Percentiles rank a stretch among this genome's conserved stretches.
Evolutionary conservation across 331 rosid genomes (phyloP).

Genomic region (Phaseolus coccineus): DNA sequence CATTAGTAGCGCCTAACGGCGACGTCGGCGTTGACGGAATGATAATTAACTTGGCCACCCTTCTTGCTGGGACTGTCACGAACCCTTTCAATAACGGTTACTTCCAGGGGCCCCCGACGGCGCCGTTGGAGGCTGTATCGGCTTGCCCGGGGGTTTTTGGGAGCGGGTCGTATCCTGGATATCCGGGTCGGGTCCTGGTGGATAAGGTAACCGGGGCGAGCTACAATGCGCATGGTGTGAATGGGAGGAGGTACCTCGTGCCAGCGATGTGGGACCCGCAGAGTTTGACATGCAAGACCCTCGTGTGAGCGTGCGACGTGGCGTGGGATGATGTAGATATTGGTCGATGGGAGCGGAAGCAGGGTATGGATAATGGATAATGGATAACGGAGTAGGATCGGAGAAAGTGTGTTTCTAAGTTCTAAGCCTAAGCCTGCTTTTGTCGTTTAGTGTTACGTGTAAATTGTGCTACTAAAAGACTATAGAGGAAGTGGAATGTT

Average conservation of each 20-base stretch:
- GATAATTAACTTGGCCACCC: slow-evolving; percentile 79
- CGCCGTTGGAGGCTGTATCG: slow-evolving; percentile 87
- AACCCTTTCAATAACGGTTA: slow-evolving; percentile 86
- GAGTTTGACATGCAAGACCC: slow-evolving; percentile 67
- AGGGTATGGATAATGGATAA: slow-evolving; percentile 17
- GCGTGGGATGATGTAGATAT: slow-evolving; percentile 42
- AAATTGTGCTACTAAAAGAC: slow-evolving; percentile 50
- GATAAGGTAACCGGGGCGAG: slow-evolving; percentile 75
- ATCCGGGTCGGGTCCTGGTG: slow-evolving; percentile 71
- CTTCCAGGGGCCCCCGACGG: slow-evolving; percentile 80
- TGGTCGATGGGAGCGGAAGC: slow-evolving; percentile 26
- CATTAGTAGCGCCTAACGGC: slow-evolving; percentile 84
- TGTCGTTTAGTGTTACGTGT: slow-evolving; percentile 72
- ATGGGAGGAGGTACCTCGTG: slow-evolving; percentile 72
- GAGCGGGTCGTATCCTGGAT: slow-evolving; percentile 85
- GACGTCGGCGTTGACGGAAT: slow-evolving; percentile 95
- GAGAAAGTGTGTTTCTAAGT: not conserved
- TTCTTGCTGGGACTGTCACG: slow-evolving; percentile 89
- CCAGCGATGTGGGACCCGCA: slow-evolving; percentile 99
- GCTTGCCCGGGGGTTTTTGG: slow-evolving; percentile 89
- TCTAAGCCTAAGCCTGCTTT: slow-evolving; percentile 26
- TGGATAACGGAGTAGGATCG: not conserved
- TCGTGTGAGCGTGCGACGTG: slow-evolving; percentile 56
- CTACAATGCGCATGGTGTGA: slow-evolving; percentile 74
- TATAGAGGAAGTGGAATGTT: slow-evolving; percentile 24